These are phyloP conservation scores for Tillandsia leiboldiana DNA, from an alignment of 176 grass and related monocot genomes.

Conservation along the genomic window DNA sequence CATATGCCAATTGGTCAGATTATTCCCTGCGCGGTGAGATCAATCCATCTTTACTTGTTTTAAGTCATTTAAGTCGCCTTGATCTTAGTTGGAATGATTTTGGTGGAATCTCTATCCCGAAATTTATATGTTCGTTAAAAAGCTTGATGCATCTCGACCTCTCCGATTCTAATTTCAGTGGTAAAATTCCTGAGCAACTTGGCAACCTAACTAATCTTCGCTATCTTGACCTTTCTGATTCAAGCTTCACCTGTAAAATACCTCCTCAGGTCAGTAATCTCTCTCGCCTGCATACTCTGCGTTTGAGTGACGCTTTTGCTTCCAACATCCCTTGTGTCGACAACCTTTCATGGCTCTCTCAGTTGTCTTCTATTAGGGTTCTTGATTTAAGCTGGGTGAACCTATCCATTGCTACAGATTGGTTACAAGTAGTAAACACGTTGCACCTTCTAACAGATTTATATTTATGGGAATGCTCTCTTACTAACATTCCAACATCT, in stretches of 20 bases:
- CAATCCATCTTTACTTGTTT: constrained; percentile 10
- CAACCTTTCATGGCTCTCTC: constrained; percentile 22
- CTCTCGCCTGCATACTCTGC: neutral
- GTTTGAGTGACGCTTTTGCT: neutral
- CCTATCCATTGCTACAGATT: neutral
- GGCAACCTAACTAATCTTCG: neutral
- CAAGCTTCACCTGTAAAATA: neutral
- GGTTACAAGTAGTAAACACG: constrained; percentile 20
- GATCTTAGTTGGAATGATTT: constrained; percentile 5
- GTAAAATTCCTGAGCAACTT: neutral
- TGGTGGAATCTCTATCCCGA: neutral
- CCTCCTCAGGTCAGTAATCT: neutral
- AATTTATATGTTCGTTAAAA: neutral
- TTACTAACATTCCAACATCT: neutral
- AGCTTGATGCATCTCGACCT: neutral
- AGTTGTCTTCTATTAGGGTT: constrained; percentile 4
- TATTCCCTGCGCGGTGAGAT: no score
- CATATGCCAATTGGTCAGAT: no score
- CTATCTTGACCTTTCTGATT: neutral
- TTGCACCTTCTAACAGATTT: constrained; percentile 10
- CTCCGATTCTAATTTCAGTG: neutral
- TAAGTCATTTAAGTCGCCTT: neutral
- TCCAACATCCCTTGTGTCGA: neutral
- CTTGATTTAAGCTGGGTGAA: neutral
- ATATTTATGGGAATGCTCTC: neutral